A percentile compares a stretch with the other conserved stretches of the same genome.
These are phyloP conservation scores for Rutidosis leptorrhynchoides DNA, from an alignment of 129 eudicot genomes.

Conservation along the genomic window DNA sequence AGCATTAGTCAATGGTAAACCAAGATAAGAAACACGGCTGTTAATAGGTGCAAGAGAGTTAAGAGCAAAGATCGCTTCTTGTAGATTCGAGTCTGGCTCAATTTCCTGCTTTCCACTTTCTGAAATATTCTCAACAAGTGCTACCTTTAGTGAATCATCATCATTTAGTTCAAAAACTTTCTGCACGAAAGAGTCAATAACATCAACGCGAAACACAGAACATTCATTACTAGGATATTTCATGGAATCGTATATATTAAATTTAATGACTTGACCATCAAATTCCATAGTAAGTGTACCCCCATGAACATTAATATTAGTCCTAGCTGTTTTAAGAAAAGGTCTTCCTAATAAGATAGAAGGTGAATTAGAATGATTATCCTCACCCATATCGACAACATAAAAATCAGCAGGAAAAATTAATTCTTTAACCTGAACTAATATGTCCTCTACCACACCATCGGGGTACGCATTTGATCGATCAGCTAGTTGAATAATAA, in stretches of 20 bases:
- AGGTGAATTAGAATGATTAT: neutral
- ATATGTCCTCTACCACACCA: too few relatives aligned
- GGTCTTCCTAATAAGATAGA: slow-evolving; percentile 7
- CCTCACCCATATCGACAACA: slow-evolving; percentile 1
- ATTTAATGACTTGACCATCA: too few relatives aligned
- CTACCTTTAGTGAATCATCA: neutral
- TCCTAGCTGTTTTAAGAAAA: slow-evolving; percentile 5
- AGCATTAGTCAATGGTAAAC: too few relatives aligned
- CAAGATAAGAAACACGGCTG: too few relatives aligned
- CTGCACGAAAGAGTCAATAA: neutral
- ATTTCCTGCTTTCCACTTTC: neutral
- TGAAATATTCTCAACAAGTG: neutral
- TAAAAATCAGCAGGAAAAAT: slow-evolving; percentile 16
- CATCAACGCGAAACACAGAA: too few relatives aligned
- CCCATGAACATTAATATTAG: slow-evolving; percentile 17
- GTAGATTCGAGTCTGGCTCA: neutral
- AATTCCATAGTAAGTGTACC: neutral
- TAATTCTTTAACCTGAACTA: too few relatives aligned
- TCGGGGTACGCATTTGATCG: too few relatives aligned
- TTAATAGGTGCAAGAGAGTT: too few relatives aligned
- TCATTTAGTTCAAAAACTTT: neutral
- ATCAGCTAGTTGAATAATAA: too few relatives aligned
- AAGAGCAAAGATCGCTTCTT: neutral
- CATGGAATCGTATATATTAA: too few relatives aligned
- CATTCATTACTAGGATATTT: too few relatives aligned